Percentiles rank a stretch among this genome's conserved stretches.
Evolutionary conservation across 768 basidiomycete species (phyloP).

Genomic region (Lentinula sp.): DNA sequence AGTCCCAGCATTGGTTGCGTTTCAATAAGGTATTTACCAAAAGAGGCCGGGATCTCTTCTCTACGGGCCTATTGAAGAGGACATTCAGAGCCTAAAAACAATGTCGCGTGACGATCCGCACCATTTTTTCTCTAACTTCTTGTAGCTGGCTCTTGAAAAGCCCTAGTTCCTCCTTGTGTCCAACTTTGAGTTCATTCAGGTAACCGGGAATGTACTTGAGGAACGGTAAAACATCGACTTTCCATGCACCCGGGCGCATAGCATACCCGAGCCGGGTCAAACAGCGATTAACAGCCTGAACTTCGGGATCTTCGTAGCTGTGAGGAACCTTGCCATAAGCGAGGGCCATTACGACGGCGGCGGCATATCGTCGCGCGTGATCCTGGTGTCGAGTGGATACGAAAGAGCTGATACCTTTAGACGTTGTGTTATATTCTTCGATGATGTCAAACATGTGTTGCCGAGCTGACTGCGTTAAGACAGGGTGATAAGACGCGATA

Average conservation of each 20-base stretch:
- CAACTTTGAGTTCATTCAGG: slow-evolving; percentile 46
- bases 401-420: background rate
- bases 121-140: slow-evolving; percentile 40
- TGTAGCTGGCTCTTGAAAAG: slow-evolving; percentile 50
- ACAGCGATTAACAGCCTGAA: slow-evolving; percentile 39
- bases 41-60: slow-evolving; percentile 37
- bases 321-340: slow-evolving; percentile 40
- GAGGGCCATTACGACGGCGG: slow-evolving; percentile 44
- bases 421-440: slow-evolving; percentile 12
- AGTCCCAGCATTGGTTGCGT: slow-evolving; percentile 41
- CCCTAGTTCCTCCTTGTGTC: slow-evolving; percentile 48
- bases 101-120: slow-evolving; percentile 15
- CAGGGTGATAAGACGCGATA: background rate
- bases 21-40: slow-evolving; percentile 54
- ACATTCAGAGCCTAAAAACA: background rate
- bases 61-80: slow-evolving; percentile 18
- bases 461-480: slow-evolving; percentile 18
- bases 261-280: slow-evolving; percentile 39
- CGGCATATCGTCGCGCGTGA: slow-evolving; percentile 49
- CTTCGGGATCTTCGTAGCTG: slow-evolving; percentile 38
- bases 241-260: slow-evolving; percentile 38
- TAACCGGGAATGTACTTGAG: slow-evolving; percentile 39
- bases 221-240: slow-evolving; percentile 41
- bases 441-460: slow-evolving; percentile 40
- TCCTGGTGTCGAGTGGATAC: slow-evolving; percentile 41